Conservation (phyloP, 2,329 filamentous ascomycete species). For the Diplodia intermedia region DNA sequence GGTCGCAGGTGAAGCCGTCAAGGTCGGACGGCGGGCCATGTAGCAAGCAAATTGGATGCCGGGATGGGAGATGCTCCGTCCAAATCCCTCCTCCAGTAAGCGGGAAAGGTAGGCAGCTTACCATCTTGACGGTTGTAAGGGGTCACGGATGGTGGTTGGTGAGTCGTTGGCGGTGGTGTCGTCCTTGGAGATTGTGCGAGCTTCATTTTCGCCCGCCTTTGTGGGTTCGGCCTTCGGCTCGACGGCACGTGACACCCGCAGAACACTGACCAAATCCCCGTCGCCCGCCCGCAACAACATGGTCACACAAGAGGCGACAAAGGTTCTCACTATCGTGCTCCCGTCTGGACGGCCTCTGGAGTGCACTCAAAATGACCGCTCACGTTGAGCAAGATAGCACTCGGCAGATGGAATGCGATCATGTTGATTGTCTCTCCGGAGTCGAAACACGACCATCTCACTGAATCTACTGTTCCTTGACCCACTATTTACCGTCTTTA, state of each 20-base stretch:
- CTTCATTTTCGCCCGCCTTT: slow-evolving; percentile 40
- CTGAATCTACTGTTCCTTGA: too few relatives aligned
- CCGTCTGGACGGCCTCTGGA: too few relatives aligned
- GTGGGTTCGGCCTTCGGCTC: slow-evolving; percentile 41
- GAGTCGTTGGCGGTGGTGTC: slow-evolving; percentile 34
- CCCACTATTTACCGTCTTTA: background rate
- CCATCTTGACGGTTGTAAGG: slow-evolving; percentile 51
- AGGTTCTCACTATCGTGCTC: too few relatives aligned
- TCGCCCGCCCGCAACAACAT: too few relatives aligned
- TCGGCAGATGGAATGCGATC: too few relatives aligned
- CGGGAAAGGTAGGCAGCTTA: slow-evolving; percentile 39
- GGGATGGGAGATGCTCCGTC: slow-evolving; percentile 1
- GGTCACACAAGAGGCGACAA: too few relatives aligned
- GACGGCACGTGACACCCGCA: slow-evolving; percentile 21
- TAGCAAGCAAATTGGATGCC: slow-evolving; percentile 9
- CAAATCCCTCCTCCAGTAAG: background rate
- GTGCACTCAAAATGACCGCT: too few relatives aligned
- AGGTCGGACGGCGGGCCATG: slow-evolving; percentile 4
- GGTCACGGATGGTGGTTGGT: slow-evolving; percentile 46
- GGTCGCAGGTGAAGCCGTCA: slow-evolving; percentile 1
- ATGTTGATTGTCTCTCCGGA: background rate
- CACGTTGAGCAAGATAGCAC: too few relatives aligned
- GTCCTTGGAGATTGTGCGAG: slow-evolving; percentile 41
- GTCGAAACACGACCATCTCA: too few relatives aligned
- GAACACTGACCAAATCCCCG: background rate